phyloP scores from a whole-genome alignment of 2,329 filamentous ascomycete species.

The Arachnomyces sp. region DNA sequence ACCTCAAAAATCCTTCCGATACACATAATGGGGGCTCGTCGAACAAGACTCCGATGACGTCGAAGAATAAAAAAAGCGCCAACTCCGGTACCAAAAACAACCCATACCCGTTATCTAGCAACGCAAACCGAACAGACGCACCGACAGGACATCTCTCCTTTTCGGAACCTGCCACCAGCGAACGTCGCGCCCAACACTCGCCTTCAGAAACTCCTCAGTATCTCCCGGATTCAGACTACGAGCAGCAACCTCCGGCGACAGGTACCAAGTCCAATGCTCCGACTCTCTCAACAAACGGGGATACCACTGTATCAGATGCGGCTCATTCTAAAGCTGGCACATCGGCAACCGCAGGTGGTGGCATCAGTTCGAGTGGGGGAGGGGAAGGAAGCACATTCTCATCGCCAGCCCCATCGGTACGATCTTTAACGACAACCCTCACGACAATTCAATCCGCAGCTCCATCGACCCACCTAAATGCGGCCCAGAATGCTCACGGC shows the following conservation, averaged over 20 bases:
- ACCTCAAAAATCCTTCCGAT: slow-evolving; percentile 67
- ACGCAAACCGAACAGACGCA: slow-evolving; percentile 34
- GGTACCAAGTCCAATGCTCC: slow-evolving; percentile 68
- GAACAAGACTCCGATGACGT: slow-evolving; percentile 25
- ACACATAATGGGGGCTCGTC: slow-evolving; percentile 31
- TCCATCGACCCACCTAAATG: slow-evolving; percentile 42
- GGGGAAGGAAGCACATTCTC: slow-evolving; percentile 62
- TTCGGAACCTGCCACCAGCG: slow-evolving; percentile 48
- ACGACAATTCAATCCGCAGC: slow-evolving; percentile 59
- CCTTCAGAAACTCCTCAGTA: slow-evolving; percentile 48
- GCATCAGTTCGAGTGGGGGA: slow-evolving; percentile 56
- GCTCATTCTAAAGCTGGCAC: slow-evolving; percentile 78
- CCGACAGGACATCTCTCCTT: slow-evolving; percentile 50
- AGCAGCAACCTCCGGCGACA: slow-evolving; percentile 41
- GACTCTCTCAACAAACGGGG: slow-evolving; percentile 76
- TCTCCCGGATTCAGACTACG: slow-evolving; percentile 46
- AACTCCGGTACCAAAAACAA: slow-evolving; percentile 62
- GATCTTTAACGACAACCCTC: slow-evolving; percentile 57
- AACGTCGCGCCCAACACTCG: slow-evolving; percentile 46
- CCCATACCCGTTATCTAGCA: slow-evolving; percentile 81
- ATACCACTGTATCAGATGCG: slow-evolving; percentile 65
- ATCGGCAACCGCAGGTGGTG: slow-evolving; percentile 58
- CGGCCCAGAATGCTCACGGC: slow-evolving; percentile 24
- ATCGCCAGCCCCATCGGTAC: slow-evolving; percentile 57
- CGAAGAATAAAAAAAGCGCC: slow-evolving; percentile 51